A percentile compares a stretch with the other conserved stretches of the same genome.
phyloP scores from a whole-genome alignment of 257 asterid species.

The Eustoma russellianum region DNA sequence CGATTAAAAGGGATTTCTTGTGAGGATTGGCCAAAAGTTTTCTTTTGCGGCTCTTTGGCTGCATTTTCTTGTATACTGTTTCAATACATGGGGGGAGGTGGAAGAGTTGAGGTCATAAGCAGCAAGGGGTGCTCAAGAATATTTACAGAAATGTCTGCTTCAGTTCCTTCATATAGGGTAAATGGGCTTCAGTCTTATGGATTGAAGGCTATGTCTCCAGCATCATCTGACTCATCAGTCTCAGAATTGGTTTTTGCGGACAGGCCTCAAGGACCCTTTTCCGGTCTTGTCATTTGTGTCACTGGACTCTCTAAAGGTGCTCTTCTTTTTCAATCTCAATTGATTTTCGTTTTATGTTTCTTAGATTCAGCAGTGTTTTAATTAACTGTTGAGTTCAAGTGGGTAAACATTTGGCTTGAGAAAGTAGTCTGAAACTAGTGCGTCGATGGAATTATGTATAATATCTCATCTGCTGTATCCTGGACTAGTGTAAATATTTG shows the following conservation, averaged over 20 bases:
- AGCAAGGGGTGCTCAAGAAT: slow-evolving; percentile 84
- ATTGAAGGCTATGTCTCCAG: slow-evolving; percentile 48
- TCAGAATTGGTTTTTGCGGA: slow-evolving; percentile 31
- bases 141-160: slow-evolving; percentile 43
- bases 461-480: no score
- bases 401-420: no score
- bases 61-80: slow-evolving; percentile 23
- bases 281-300: slow-evolving; percentile 84
- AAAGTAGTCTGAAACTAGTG: no score
- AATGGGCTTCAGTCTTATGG: slow-evolving; percentile 41
- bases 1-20: not conserved
- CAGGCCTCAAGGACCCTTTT: slow-evolving; percentile 46
- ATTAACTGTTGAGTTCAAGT: no score
- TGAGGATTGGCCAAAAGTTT: slow-evolving; percentile 1
- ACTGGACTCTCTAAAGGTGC: slow-evolving; percentile 91
- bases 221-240: slow-evolving; percentile 32
- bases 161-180: slow-evolving; percentile 45
- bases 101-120: slow-evolving; percentile 62
- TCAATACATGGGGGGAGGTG: slow-evolving; percentile 29
- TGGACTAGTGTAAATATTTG: no score
- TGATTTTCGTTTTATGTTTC: not conserved
- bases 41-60: not conserved
- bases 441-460: no score
- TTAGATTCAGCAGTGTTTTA: not conserved
- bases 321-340: not conserved